Percentiles rank a stretch among this genome's conserved stretches.
Conservation (phyloP, 164 flowering plant species). For the Umbilicus rupestris region DNA sequence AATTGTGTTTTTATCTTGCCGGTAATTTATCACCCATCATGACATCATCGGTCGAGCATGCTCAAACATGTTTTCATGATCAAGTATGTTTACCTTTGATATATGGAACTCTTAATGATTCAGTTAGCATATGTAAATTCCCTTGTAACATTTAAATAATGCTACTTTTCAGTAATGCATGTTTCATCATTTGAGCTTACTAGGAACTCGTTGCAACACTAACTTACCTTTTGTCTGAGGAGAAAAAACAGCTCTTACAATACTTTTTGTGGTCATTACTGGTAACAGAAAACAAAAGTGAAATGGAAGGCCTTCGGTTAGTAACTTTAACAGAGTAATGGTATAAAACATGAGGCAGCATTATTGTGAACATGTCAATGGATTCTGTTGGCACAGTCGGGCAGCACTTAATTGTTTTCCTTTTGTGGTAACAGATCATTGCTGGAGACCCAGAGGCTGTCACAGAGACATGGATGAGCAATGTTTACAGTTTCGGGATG, state of each 20-base stretch:
- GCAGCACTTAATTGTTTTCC: conserved; percentile 7
- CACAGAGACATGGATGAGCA: conserved; percentile 90
- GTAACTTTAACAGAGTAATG: neutral
- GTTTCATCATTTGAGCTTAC: neutral
- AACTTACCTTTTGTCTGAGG: neutral
- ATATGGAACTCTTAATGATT: conserved; percentile 14
- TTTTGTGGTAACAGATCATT: conserved; percentile 50
- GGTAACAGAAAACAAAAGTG: neutral
- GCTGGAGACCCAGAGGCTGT: conserved; percentile 93
- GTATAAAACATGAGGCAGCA: conserved; percentile 15
- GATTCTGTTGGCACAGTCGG: neutral
- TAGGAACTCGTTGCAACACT: neutral
- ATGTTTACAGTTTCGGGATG: conserved; percentile 91
- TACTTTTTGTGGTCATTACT: neutral
- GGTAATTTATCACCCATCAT: conserved; percentile 16
- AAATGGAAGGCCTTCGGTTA: neutral
- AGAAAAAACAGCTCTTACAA: neutral
- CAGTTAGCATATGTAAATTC: neutral
- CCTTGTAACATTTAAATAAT: conserved; percentile 10
- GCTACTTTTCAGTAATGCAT: conserved; percentile 13
- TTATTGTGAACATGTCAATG: neutral
- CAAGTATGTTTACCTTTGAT: conserved; percentile 21
- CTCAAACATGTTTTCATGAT: conserved; percentile 25
- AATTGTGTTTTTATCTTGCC: neutral
- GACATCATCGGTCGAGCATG: conserved; percentile 28